Evolutionary conservation across 164 flowering plant species (phyloP), one percentile per base, ranked within the genome.

Genomic region (Malania oleifera): DNA sequence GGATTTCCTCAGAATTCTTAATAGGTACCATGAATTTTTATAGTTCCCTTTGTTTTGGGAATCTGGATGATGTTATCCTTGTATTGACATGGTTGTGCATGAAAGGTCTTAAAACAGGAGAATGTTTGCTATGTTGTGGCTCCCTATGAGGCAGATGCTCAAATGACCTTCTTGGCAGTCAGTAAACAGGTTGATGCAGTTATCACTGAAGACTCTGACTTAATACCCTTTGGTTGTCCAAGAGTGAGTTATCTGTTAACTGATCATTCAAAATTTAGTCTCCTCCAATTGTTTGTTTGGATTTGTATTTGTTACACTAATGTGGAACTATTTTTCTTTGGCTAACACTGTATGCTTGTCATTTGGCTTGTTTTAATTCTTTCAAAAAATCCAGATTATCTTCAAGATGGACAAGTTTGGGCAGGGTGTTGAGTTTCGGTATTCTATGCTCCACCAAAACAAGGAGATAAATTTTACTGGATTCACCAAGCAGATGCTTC

Each of bases 131-230:
- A 79, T 67, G 69, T 93, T 38, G 99, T 93, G 57, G 99, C 99
- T 59, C 99, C 99, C 15, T 93, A 88, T 60, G 97, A 93, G 75
- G 99, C 99, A 64, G 99, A 93, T 82, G 99, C 99, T n/a, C 99
- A 93, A 61, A 86, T 93, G 96, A 78, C 99, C 34, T 93, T 86
- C 75, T 75, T 93, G 74, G 93, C 95, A 15, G 45, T 83, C 61
- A 85, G 65, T 69, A 83, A 81, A 54, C 85, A 68, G 52, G 97
- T 86, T 64, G 97, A 85, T 54, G 97, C 93, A 38, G 82, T 88
- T 57, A 83, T 93, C 59, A 88, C 97, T 20, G 99, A 93, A 69
- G 99, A 93, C 63, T 93, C 97, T 12, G 99, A 93, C 68, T 76
- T 93, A 41, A 93, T 93, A 73, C 85, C 99, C 34, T 93, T 87